Evolutionary conservation across 169 alveolate species (phyloP), one percentile per base, ranked within the genome.

Genomic region (Eimeria falciformis): DNA sequence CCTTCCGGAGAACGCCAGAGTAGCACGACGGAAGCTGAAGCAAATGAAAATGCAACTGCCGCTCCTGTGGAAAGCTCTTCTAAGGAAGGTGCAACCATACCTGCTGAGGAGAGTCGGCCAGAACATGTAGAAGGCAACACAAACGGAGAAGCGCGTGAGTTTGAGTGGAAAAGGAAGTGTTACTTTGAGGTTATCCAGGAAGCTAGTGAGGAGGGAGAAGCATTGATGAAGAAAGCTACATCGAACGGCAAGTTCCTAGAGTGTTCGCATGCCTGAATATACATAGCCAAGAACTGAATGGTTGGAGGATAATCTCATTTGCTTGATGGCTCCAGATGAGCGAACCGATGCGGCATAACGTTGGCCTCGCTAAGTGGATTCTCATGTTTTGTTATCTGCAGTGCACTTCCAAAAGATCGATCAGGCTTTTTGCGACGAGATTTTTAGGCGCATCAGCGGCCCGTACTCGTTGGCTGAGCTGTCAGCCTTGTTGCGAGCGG

Each of bases 371-470:
- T 21, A 6, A 7, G 17, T 33, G 40, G 40, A 33, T 40, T 11
- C 9, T 73, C 62, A 21, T 53, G 71, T 21, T 37, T 1, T 11
- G 5, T 21, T 33, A n/a, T 7, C 55, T 43, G 43, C 93, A 89
- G 93, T 40, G 9, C 84, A 89, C 43, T 89, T 89, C 56, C 46
- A 50, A 17, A 73, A 89, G 1, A 71, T 62, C 5, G 93, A 89
- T 9, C 93, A 75, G 43, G 81, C 37, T 7, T 89, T 73, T 33
- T 89, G 93, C 29, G 89, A 89, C n/a, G 89, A 73, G 29, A 69
- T 89, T 11, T 75, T 89, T 47, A 46, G 71, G 58, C 23, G 69
- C 21, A 89, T 89, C 37, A 89, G 77, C 5, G 93, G 93, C 21
- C 83, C 93, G 40, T 73, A 21, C 50, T 73, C 90, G 11, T 33